Evolutionary conservation across 176 grass and related monocot species (phyloP).

Genomic region (Oryza punctata): DNA sequence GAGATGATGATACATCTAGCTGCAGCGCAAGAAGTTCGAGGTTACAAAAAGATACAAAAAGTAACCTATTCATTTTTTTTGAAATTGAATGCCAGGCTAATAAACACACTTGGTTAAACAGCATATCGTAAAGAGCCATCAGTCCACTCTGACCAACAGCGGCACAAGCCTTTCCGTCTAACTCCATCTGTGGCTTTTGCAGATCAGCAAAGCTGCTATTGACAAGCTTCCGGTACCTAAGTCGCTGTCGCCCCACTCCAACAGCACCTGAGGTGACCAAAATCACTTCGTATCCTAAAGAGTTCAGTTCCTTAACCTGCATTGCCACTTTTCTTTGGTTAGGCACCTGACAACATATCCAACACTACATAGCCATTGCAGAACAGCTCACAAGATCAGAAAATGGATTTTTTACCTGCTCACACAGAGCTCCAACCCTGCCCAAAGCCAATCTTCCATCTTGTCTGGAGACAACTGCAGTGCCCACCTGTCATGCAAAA

Average conservation of each 20-base stretch:
- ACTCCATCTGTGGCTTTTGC: constrained; percentile 83
- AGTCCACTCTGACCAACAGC: constrained; percentile 93
- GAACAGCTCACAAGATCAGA: not conserved
- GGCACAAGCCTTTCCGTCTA: constrained; percentile 93
- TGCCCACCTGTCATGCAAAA: constrained; percentile 66
- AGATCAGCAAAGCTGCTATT: constrained; percentile 99
- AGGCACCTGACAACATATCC: not conserved
- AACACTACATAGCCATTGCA: not conserved
- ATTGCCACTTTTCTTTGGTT: constrained; percentile 18
- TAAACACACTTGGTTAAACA: constrained; percentile 85
- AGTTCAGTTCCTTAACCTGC: constrained; percentile 85
- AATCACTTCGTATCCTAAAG: constrained; percentile 83
- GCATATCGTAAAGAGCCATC: constrained; percentile 89
- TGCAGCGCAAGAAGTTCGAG: constrained; percentile 46
- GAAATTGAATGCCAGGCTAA: constrained; percentile 24
- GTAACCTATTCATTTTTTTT: not conserved
- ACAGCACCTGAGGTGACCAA: constrained; percentile 95
- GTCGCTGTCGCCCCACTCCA: constrained; percentile 79
- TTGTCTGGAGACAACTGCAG: constrained; percentile 85
- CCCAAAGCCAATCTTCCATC: constrained; percentile 89
- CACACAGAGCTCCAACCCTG: constrained; percentile 77
- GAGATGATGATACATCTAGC: constrained; percentile 93
- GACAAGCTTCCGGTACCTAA: constrained; percentile 79
- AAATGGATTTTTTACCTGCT: constrained; percentile 60
- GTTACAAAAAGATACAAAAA: constrained; percentile 32